Evolutionary conservation across 2,329 filamentous ascomycete species (phyloP).

Genomic region (Venturia aucupariae): DNA sequence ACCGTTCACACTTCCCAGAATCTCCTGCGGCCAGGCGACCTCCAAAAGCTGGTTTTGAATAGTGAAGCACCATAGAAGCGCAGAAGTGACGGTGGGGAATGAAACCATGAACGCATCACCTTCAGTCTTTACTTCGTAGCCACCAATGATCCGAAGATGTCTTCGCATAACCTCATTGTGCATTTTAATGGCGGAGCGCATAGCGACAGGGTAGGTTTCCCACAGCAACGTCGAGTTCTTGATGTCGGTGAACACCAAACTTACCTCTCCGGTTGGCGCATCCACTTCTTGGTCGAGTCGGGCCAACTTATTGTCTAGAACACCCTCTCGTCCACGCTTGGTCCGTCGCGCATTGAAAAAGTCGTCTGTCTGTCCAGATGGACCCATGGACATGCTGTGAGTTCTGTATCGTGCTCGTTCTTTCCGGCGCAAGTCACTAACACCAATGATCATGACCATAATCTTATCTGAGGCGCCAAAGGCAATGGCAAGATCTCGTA

Average conservation of each 20-base stretch:
- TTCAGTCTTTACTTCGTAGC: conserved; percentile 99
- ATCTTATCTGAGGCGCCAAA: conserved; percentile 92
- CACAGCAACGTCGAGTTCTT: conserved; percentile 95
- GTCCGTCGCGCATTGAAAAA: conserved; percentile 50
- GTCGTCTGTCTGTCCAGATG: conserved; percentile 64
- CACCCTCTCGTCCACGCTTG: conserved; percentile 48
- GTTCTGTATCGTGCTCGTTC: conserved; percentile 68
- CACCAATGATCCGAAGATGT: conserved; percentile 85
- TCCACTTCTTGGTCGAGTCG: conserved; percentile 85
- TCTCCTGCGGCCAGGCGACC: conserved; percentile 86
- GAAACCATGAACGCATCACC: conserved; percentile 99
- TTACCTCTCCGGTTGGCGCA: conserved; percentile 80
- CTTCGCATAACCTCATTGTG: conserved; percentile 96
- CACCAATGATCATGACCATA: conserved; percentile 98
- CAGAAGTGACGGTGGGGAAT: conserved; percentile 90
- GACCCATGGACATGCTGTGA: conserved; percentile 77
- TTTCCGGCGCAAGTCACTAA: conserved; percentile 80
- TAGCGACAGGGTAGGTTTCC: conserved; percentile 90
- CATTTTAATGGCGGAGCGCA: conserved; percentile 93
- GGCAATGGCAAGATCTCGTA: conserved; percentile 88
- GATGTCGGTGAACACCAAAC: conserved; percentile 97
- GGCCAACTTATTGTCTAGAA: conserved; percentile 77
- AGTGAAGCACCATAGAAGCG: conserved; percentile 90
- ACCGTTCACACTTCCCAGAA: conserved; percentile 76
- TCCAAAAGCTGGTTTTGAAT: conserved; percentile 83